These are phyloP conservation scores for Debaryomyces castellii DNA, from an alignment of 805 yeast species.

Conservation along the genomic window DNA sequence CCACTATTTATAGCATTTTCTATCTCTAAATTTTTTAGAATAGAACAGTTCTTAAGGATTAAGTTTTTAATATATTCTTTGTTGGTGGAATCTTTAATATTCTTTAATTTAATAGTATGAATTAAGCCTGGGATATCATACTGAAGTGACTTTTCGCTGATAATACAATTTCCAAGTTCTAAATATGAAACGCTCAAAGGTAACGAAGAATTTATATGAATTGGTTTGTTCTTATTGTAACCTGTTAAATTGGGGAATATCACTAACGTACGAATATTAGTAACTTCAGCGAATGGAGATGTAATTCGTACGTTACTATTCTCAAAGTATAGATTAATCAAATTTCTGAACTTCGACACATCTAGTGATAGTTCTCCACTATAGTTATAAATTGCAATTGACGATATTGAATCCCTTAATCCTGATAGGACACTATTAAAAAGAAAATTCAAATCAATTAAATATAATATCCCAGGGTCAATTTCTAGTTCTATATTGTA, in stretches of 20 bases:
- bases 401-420: not conserved
- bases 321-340: not conserved
- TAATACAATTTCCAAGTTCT: not conserved
- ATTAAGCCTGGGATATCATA: not conserved
- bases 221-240: not conserved
- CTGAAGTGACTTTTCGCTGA: not conserved
- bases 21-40: not conserved
- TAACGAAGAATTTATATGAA: not conserved
- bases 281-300: not conserved
- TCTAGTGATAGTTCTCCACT: not conserved
- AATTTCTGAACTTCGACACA: not conserved
- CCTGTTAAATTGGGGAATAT: not conserved
- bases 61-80: not conserved
- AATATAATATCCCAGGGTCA: not conserved
- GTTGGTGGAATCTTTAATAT: not conserved
- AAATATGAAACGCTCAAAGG: not conserved
- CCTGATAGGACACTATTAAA: not conserved
- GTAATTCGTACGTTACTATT: not conserved
- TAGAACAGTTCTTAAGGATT: not conserved
- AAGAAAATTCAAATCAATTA: not conserved
- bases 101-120: not conserved
- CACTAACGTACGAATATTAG: not conserved
- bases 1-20: not conserved
- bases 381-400: not conserved
- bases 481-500: not conserved